Evolutionary conservation across 2,329 filamentous ascomycete species (phyloP).

Genomic region (Sporothrix dimorphospora): DNA sequence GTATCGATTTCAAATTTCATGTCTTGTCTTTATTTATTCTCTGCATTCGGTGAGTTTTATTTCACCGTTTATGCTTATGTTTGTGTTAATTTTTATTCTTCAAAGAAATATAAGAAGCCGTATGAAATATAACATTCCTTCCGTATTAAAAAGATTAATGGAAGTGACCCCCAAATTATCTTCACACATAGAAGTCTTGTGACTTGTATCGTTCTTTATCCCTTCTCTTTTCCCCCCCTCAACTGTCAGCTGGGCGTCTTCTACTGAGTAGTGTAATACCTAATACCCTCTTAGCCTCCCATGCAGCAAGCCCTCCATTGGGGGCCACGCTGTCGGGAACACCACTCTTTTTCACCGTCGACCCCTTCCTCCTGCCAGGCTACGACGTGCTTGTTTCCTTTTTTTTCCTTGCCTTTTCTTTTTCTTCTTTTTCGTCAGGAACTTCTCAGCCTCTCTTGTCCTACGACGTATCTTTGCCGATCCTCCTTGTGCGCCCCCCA

Average conservation of each 20-base stretch:
- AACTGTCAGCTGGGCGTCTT: not conserved
- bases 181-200: not conserved
- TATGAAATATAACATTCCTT: no score
- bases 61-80: no score
- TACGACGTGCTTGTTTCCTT: not conserved
- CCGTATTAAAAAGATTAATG: not conserved
- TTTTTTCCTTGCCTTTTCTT: not conserved
- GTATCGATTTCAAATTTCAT: not conserved
- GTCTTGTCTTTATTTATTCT: no score
- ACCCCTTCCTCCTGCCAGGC: not conserved
- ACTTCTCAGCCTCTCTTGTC: not conserved
- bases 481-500: not conserved
- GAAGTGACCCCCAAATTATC: not conserved
- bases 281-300: not conserved
- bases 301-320: not conserved
- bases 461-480: not conserved
- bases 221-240: not conserved
- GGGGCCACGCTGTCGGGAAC: slow-evolving; percentile 10
- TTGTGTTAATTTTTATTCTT: no score
- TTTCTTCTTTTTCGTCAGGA: slow-evolving; percentile 3
- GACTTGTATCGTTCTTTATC: not conserved
- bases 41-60: no score
- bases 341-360: slow-evolving; percentile 4
- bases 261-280: not conserved
- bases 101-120: no score